Percentiles rank a stretch among this genome's conserved stretches.
Evolutionary conservation across 2,329 filamentous ascomycete species (phyloP).

Genomic region (Decorospora gaudefroyi): DNA sequence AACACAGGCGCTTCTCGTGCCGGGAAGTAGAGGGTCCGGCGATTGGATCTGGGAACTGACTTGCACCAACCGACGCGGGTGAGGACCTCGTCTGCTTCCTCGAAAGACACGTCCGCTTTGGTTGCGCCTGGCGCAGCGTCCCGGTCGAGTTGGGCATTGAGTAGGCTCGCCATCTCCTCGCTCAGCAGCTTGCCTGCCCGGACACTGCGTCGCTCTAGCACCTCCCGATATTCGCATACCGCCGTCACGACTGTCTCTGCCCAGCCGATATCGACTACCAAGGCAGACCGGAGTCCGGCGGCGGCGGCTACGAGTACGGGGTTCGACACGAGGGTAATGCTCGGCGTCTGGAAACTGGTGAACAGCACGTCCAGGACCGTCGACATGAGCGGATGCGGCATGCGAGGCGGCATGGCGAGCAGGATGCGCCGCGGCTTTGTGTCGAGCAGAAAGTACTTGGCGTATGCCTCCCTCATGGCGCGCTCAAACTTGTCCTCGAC

Average conservation of each 20-base stretch:
- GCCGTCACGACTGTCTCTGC: constrained; percentile 83
- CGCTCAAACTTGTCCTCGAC: constrained; percentile 87
- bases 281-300: constrained; percentile 80
- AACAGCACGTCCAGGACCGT: constrained; percentile 78
- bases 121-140: constrained; percentile 31
- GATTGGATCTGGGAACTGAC: constrained; percentile 34
- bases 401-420: constrained; percentile 74
- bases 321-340: constrained; percentile 77
- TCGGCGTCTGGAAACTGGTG: constrained; percentile 75
- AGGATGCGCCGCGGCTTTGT: constrained; percentile 74
- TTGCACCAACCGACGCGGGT: constrained; percentile 78
- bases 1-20: constrained; percentile 46
- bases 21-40: constrained; percentile 40
- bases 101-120: constrained; percentile 57
- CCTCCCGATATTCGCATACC: constrained; percentile 88
- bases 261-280: constrained; percentile 93
- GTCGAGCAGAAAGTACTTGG: constrained; percentile 73
- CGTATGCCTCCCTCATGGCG: constrained; percentile 77
- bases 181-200: constrained; percentile 75
- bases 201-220: constrained; percentile 69
- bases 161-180: constrained; percentile 67
- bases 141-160: constrained; percentile 55
- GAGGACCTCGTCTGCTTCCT: constrained; percentile 80
- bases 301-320: constrained; percentile 75
- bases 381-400: constrained; percentile 79